Evolutionary conservation across 1,284 basidiomycete genomes (phyloP).

Genomic region (Marasmius sp.): DNA sequence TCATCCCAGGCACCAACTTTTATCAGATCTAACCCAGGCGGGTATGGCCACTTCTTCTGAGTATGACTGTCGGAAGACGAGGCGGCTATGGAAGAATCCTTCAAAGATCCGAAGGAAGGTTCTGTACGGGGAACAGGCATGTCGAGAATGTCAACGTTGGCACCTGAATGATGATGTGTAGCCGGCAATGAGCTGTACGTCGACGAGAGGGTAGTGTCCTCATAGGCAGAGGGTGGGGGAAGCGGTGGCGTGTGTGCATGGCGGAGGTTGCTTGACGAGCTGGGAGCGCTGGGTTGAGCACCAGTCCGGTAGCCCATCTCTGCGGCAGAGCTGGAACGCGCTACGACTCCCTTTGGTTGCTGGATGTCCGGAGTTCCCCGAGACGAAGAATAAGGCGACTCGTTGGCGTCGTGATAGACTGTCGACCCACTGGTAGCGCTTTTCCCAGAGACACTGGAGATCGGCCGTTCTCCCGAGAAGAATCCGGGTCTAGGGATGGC

Average conservation of each 20-base stretch:
- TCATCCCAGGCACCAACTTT: slow-evolving; percentile 23
- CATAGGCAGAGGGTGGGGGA: slow-evolving; percentile 35
- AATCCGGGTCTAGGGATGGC: slow-evolving; percentile 27
- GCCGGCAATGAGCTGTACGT: not conserved
- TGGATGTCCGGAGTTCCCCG: slow-evolving; percentile 47
- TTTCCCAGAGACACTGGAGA: slow-evolving; percentile 52
- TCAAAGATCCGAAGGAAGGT: slow-evolving; percentile 45
- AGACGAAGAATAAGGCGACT: slow-evolving; percentile 34
- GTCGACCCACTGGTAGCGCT: slow-evolving; percentile 55
- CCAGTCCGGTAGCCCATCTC: slow-evolving; percentile 13
- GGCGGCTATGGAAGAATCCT: slow-evolving; percentile 25
- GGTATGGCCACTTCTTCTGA: slow-evolving; percentile 32
- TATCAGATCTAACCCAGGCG: slow-evolving; percentile 40
- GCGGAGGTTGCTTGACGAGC: slow-evolving; percentile 6
- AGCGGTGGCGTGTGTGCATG: slow-evolving; percentile 17
- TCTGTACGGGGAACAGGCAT: slow-evolving; percentile 56
- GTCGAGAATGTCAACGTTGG: slow-evolving; percentile 54
- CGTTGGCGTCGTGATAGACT: slow-evolving; percentile 55
- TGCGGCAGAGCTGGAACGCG: slow-evolving; percentile 29
- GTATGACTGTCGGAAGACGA: slow-evolving; percentile 11
- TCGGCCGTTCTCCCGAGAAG: slow-evolving; percentile 45
- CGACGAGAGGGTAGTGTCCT: slow-evolving; percentile 22
- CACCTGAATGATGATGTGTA: slow-evolving; percentile 14
- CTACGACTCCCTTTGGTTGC: slow-evolving; percentile 42
- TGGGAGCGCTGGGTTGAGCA: slow-evolving; percentile 8